Conservation (phyloP, 1,139 yeast genomes). For the Pichia sp. region DNA sequence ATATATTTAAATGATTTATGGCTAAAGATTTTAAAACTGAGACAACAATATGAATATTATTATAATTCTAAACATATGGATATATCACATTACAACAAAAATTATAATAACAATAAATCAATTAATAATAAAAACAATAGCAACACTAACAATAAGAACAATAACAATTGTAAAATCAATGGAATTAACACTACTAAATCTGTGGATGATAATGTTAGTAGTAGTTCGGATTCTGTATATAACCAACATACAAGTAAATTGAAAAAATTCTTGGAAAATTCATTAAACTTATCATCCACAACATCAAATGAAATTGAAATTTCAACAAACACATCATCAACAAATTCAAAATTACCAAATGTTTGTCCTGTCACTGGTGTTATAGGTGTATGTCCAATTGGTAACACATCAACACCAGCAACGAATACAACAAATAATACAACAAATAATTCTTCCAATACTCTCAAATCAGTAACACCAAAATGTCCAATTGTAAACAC, state of each 20-base stretch:
- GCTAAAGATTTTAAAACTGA: constrained; percentile 44
- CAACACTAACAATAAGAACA: constrained; percentile 14
- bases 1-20: constrained; percentile 44
- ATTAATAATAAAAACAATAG: constrained; percentile 22
- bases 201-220: constrained; percentile 20
- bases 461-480: not conserved
- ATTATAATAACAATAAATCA: not conserved
- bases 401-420: constrained; percentile 1
- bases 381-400: constrained; percentile 23
- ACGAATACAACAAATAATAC: not conserved
- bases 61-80: constrained; percentile 24
- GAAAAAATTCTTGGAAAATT: constrained; percentile 27
- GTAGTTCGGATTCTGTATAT: not conserved
- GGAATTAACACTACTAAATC: constrained; percentile 15
- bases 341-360: constrained; percentile 1
- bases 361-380: constrained; percentile 23
- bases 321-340: not conserved
- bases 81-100: constrained; percentile 22
- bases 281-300: constrained; percentile 6
- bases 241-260: constrained; percentile 26
- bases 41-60: constrained; percentile 37
- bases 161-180: constrained; percentile 6
- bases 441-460: not conserved
- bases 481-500: constrained; percentile 27
- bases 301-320: constrained; percentile 8